Percentiles rank a stretch among this genome's conserved stretches.
Conservation (phyloP, 1,284 basidiomycete genomes). For the Tylopilus sp. region DNA sequence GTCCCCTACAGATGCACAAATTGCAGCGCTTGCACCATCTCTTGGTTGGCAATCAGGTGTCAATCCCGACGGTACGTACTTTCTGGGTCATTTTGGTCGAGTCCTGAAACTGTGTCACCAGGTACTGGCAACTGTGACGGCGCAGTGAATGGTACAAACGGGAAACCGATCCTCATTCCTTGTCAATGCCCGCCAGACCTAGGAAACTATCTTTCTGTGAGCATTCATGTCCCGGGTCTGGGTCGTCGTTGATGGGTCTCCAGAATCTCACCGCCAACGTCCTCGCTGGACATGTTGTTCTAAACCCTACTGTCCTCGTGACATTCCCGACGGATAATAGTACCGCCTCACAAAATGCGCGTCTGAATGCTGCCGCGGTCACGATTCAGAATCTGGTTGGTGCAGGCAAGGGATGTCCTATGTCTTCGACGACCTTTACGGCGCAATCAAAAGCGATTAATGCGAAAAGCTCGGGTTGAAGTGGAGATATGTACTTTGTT, state of each 20-base stretch:
- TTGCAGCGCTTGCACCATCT: constrained; percentile 57
- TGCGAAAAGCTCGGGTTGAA: constrained; percentile 22
- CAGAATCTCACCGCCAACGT: constrained; percentile 68
- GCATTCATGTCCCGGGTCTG: constrained; percentile 9
- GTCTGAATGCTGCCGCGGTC: constrained; percentile 61
- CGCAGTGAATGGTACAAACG: constrained; percentile 58
- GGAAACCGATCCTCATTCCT: constrained; percentile 66
- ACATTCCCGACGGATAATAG: constrained; percentile 71
- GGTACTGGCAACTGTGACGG: constrained; percentile 67
- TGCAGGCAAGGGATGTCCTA: constrained; percentile 64
- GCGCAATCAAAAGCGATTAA: constrained; percentile 60
- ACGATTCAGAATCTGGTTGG: constrained; percentile 67
- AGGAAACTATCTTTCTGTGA: constrained; percentile 58
- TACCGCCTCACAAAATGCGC: constrained; percentile 59
- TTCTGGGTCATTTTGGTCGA: too few relatives aligned
- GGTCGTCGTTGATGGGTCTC: neutral
- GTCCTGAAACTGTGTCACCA: neutral
- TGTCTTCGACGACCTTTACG: constrained; percentile 59
- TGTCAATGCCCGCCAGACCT: constrained; percentile 71
- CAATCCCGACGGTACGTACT: constrained; percentile 63
- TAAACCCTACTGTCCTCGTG: constrained; percentile 66
- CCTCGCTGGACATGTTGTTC: constrained; percentile 66
- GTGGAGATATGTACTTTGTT: neutral
- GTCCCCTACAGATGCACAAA: constrained; percentile 34
- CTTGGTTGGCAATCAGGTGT: constrained; percentile 61